Evolutionary conservation across 2,329 filamentous ascomycete species (phyloP).

Genomic region (Amphichorda felina): DNA sequence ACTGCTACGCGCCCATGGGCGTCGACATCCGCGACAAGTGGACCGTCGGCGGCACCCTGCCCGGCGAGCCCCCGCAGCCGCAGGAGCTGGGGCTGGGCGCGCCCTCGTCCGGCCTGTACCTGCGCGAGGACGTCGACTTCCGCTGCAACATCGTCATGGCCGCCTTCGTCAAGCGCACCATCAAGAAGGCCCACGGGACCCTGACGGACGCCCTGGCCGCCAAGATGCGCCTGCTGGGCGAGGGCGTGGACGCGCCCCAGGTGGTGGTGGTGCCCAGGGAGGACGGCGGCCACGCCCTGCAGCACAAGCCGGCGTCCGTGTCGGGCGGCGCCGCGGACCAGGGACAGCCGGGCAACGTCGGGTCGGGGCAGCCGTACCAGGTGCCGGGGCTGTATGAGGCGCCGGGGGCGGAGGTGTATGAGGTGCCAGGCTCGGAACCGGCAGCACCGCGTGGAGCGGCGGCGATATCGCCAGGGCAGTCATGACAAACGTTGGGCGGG

Average conservation of each 20-base stretch:
- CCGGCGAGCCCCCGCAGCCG: slow-evolving; percentile 55
- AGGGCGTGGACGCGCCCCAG: not conserved
- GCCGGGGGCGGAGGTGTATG: no score
- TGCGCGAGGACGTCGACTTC: slow-evolving; percentile 77
- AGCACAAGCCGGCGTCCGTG: not conserved
- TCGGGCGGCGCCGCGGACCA: not conserved
- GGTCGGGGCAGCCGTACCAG: not conserved
- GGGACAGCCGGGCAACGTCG: slow-evolving; percentile 1
- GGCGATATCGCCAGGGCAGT: no score
- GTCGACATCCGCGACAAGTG: slow-evolving; percentile 71
- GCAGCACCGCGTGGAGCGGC: not conserved
- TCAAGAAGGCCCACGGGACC: slow-evolving; percentile 61
- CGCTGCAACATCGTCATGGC: slow-evolving; percentile 67
- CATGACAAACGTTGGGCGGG: no score
- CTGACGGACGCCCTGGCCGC: slow-evolving; percentile 52
- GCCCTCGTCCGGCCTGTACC: slow-evolving; percentile 59
- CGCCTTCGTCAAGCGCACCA: slow-evolving; percentile 68
- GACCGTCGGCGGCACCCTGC: slow-evolving; percentile 60
- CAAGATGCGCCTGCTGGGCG: not conserved
- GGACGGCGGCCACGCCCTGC: not conserved
- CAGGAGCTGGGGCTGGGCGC: slow-evolving; percentile 54
- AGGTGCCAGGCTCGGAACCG: no score
- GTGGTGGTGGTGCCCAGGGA: not conserved
- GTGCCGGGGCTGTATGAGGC: not conserved
- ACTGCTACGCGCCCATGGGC: slow-evolving; percentile 72